Base-by-base conservation (phyloP, 78 protist genomes). In the Dictyostelium capitatum region DNA sequence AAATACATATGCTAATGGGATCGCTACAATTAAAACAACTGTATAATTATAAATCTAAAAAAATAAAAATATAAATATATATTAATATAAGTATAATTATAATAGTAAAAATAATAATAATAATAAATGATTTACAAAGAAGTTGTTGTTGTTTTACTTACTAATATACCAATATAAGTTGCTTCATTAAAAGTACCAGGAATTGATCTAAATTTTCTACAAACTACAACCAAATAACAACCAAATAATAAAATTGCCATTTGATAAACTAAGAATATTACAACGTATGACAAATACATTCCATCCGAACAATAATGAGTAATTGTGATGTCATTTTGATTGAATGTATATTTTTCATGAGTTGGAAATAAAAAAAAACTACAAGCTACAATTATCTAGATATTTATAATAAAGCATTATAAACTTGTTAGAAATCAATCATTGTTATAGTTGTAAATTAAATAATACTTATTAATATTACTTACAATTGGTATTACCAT, bases 181-280 rank as follows among this genome's bases (percentile, higher is more conserved):
- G 92, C 92, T 59, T 85, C 92, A 62, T 85, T 85, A 75, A 85
- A 85, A 37, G 92, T 85, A 56, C 83, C 92, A 37, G 92, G 92
- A 5, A 85, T 64, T 0, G 50, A 53, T 75, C 92, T 67, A 28
- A 85, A 85, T 37, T 75, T 85, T 75, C 92, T 85, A 75, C 92
- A 85, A 25, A 85, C 92, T 5, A 85, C 30, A n/a, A 85, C 92
- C 9, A 85, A 57, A 62, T 67, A 75, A 75, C 92, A 85, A 37
- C 92, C 92, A 85, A 85, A 85, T 43, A 75, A 48, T 48, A 85
- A 56, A 10, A 83, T 83, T 2, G 37, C 72, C 79, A 73, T 73
- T 59, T 74, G 82, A 62, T 85, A 85, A 20, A 85, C 59, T 25
- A 85, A 19, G 19, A 57, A 74, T 23, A 85, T n/a, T 48, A 85